Base-by-base conservation (phyloP, 2,329 filamentous ascomycete species). In the Nothopassalora personata region DNA sequence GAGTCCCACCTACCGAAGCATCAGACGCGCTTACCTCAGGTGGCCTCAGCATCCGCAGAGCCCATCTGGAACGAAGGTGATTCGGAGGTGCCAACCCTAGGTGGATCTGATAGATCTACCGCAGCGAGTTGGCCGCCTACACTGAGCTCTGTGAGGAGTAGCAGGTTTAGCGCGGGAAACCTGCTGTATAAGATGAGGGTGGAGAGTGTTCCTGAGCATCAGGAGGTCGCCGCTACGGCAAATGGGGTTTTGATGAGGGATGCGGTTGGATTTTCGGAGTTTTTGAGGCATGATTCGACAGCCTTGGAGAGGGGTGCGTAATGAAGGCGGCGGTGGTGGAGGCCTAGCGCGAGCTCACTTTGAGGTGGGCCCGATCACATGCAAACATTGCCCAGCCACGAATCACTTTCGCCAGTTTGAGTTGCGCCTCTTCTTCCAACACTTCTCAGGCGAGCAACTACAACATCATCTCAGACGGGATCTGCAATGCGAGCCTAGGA, bases 1-100 rank as follows among this genome's bases (percentile, higher is more conserved):
- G 67, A 68, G 6, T 50, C 43, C 4, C 55, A 60, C 15, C 33
- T 56, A 30, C 60, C 65, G 9, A 62, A 49, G 28, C 60, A 68
- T 56, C 57, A 60, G 31, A 63, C 65, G 61, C 60, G 60, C 10
- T 51, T 68, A 23, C 57, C 61, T 2, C 31, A 47, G 30, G 36
- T 61, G 19, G 19, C 45, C 8, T 48, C 18, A 15, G 49, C 23
- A 6, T 48, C 18, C 18, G 49, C 23, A 6, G 46, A 57, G 28
- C 6, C 46, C 9, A 51, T 30, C 1, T 62, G 60, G 60, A 56
- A 34, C n/a, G 9, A 34, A 15, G 54, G 31, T 0, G 57, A 57
- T 10, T 59, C 50, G 15, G 46, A 59, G 11, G 48, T 51, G 11
- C 28, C 47, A 15, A 61, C 56, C 2, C 18, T 56, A 15, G 49